These are phyloP conservation scores for Phlyctochytrium arcticum DNA, from an alignment of 192 early-diverging fungal genomes.

Conservation along the genomic window DNA sequence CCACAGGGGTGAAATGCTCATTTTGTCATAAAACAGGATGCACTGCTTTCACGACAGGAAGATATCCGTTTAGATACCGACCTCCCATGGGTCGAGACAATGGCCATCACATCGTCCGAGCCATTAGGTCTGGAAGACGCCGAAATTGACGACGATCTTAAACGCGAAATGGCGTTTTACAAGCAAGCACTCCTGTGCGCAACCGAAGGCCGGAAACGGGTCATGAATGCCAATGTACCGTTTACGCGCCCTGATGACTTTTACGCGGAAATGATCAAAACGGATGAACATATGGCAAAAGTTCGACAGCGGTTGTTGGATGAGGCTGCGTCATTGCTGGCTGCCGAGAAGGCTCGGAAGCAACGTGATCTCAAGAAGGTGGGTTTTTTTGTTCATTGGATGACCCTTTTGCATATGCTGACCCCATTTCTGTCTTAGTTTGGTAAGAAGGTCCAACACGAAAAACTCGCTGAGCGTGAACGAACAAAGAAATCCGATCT, in stretches of 20 bases:
- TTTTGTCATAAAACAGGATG: slow-evolving; percentile 18
- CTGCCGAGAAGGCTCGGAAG: slow-evolving; percentile 76
- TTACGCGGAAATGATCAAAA: slow-evolving; percentile 98
- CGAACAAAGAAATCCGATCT: slow-evolving; percentile 81
- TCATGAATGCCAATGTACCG: slow-evolving; percentile 62
- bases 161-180: slow-evolving; percentile 92
- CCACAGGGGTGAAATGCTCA: background rate
- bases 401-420: background rate
- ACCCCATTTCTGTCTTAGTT: slow-evolving; percentile 49
- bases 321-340: slow-evolving; percentile 74
- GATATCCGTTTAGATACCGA: slow-evolving; percentile 36
- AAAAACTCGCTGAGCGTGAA: slow-evolving; percentile 85
- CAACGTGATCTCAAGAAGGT: slow-evolving; percentile 86
- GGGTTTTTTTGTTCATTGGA: background rate
- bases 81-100: slow-evolving; percentile 50
- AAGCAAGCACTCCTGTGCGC: slow-evolving; percentile 84
- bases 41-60: slow-evolving; percentile 32
- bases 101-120: slow-evolving; percentile 33
- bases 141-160: slow-evolving; percentile 81
- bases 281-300: slow-evolving; percentile 89
- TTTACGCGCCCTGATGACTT: slow-evolving; percentile 90
- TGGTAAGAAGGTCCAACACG: slow-evolving; percentile 93
- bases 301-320: slow-evolving; percentile 83
- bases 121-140: slow-evolving; percentile 28
- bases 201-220: slow-evolving; percentile 55